These are phyloP conservation scores for Eremochloa ophiuroides DNA, from an alignment of 176 grass and related monocot genomes.

Conservation along the genomic window DNA sequence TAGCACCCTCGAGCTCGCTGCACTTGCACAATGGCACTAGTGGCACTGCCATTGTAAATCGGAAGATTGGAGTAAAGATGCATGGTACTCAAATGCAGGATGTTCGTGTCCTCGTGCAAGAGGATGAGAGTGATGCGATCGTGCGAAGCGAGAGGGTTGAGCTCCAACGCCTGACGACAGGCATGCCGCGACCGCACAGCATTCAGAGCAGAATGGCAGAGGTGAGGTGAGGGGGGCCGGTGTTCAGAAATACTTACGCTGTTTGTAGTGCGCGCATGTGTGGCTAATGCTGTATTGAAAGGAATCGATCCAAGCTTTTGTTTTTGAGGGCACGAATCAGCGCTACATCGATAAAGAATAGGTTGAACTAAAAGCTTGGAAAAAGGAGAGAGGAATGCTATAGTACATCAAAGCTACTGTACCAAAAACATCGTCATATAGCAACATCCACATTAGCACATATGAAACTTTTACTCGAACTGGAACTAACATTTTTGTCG, in stretches of 20 bases:
- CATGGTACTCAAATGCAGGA: slow-evolving; percentile 34
- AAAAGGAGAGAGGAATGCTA: no score
- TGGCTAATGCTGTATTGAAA: no score
- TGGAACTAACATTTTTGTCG: neutral
- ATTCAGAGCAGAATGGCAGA: neutral
- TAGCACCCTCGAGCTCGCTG: neutral
- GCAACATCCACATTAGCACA: no score
- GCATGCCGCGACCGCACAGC: neutral
- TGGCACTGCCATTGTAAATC: neutral
- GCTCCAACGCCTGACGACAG: slow-evolving; percentile 39
- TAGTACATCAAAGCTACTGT: no score
- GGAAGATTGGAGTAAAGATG: neutral
- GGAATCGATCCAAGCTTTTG: neutral
- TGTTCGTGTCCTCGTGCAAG: slow-evolving; percentile 81
- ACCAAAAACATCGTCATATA: no score
- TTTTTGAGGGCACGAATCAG: neutral
- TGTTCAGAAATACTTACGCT: neutral
- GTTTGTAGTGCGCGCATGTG: no score
- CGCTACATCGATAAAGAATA: no score
- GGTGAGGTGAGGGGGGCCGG: neutral
- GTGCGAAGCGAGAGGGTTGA: slow-evolving; percentile 69
- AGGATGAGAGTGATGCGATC: slow-evolving; percentile 89
- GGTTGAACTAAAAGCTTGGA: no score
- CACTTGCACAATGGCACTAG: no score
- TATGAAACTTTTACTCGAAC: no score